phyloP scores from a whole-genome alignment of 164 flowering plant genomes.

The Kingdonia uniflora region DNA sequence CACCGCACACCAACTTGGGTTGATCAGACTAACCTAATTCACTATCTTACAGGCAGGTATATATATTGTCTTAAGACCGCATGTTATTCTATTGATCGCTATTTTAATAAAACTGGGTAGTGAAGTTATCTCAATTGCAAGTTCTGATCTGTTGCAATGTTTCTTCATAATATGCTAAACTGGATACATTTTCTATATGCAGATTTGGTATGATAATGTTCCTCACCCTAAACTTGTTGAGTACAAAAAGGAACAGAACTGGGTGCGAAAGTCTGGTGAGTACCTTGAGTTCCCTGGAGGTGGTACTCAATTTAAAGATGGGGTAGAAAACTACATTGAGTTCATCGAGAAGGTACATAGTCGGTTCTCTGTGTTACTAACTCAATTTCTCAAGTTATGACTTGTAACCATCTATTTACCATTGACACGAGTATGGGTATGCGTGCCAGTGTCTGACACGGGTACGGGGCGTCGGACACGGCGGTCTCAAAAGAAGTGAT shows the following conservation, averaged over 20 bases:
- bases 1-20: too few species aligned
- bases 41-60: too few species aligned
- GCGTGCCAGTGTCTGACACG: too few species aligned
- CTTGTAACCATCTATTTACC: too few species aligned
- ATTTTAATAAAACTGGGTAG: not conserved
- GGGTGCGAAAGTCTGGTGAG: constrained; percentile 64
- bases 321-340: constrained; percentile 50
- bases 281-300: constrained; percentile 89
- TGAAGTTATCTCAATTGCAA: not conserved
- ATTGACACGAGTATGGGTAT: too few species aligned
- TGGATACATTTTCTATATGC: constrained; percentile 3
- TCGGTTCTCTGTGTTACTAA: not conserved
- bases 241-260: constrained; percentile 86
- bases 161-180: not conserved
- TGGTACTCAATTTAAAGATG: constrained; percentile 89
- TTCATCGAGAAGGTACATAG: constrained; percentile 53
- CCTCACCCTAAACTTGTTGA: constrained; percentile 95
- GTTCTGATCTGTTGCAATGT: not conserved
- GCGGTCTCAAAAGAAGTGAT: too few species aligned
- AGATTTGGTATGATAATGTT: constrained; percentile 93
- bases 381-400: too few species aligned
- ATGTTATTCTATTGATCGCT: too few species aligned
- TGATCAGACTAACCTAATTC: too few species aligned
- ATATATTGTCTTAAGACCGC: too few species aligned
- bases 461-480: too few species aligned